Evolutionary conservation across 2,329 filamentous ascomycete species (phyloP), one percentile per base, ranked within the genome.

Genomic region (Exophiala xenobiotica): DNA sequence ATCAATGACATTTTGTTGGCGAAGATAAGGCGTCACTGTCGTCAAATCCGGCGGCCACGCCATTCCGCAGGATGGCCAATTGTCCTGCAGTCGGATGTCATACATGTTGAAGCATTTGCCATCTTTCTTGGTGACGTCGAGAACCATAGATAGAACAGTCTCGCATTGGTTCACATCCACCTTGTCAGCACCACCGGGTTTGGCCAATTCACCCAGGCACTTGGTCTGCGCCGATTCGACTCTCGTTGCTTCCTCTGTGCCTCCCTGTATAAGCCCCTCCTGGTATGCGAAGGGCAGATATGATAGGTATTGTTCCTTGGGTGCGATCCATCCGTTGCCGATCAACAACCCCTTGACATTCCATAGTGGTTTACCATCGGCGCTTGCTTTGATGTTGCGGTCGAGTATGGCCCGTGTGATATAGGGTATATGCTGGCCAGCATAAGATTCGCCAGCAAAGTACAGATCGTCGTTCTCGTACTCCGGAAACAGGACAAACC

Each of bases 271-370:
- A 16, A 99, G 69, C 7, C 83, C 85, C 64, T 84, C 83, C 53
- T 91, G 80, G 67, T 93, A 90, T 37, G 88, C 86, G 64, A 83
- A 97, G 23, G 85, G 80, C 7, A 96, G 75, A 66, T 96, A 96
- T 0, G 92, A 78, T 23, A 86, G 84, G 68, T 97, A 99, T 68
- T 99, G 93, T 42, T 96, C 88, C 6, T 76, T 75, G 1, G 92
- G 91, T 2, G 91, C 88, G 46, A 99, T 92, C 93, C 95, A 99
- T 31, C 92, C 93, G 67, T 99, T 99, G 48, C 95, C 95, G 55
- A 99, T 97, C 27, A 99, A 69, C 16, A 99, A 75, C 6, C 92
- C 93, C 60, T 85, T 80, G 22, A 99, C 73, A 44, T 86, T 86
- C 93, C 92, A 99, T 20, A 71, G 68, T 33, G 73, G 67, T 47